These are phyloP conservation scores for Kalmusia sp. DNA, from an alignment of 2,329 filamentous ascomycete species.

Conservation along the genomic window DNA sequence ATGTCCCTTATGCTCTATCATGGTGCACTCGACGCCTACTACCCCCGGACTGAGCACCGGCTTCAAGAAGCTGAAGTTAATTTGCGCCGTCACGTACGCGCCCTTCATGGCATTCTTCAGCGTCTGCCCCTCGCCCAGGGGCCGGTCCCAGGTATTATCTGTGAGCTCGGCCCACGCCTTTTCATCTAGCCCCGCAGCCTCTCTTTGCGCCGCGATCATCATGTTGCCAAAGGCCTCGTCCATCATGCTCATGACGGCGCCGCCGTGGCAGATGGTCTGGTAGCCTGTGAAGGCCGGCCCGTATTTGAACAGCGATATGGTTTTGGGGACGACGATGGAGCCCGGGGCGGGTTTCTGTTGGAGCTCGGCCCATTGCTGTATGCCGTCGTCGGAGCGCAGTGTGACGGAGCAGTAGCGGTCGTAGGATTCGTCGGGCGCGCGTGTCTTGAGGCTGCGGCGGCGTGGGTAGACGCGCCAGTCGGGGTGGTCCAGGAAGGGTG, in stretches of 20 bases:
- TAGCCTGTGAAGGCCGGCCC: conserved; percentile 62
- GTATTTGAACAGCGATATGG: conserved; percentile 27
- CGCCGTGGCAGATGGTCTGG: conserved; percentile 74
- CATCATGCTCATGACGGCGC: conserved; percentile 69
- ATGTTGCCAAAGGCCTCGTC: conserved; percentile 61
- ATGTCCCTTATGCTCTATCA: conserved; percentile 25
- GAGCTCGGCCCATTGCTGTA: conserved; percentile 29
- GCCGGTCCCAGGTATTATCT: conserved; percentile 8
- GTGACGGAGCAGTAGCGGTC: conserved; percentile 26
- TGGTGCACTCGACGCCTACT: conserved; percentile 31
- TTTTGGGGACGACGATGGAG: conserved; percentile 15
- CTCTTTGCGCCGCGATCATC: conserved; percentile 25
- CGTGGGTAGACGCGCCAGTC: conserved; percentile 26
- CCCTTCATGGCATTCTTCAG: conserved; percentile 24
- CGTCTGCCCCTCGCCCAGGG: conserved; percentile 13
- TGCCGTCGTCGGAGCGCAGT: conserved; percentile 22
- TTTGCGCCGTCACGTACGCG: conserved; percentile 26
- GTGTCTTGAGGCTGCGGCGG: conserved; percentile 14
- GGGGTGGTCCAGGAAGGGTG: conserved; percentile 25
- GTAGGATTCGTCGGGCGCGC: conserved; percentile 5
- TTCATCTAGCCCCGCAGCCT: conserved; percentile 12
- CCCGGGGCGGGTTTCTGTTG: conserved; percentile 24
- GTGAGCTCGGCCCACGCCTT: conserved; percentile 5
- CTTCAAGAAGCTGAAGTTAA: conserved; percentile 30
- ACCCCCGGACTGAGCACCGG: conserved; percentile 31